Evolutionary conservation across 177 flowering plant genomes (phyloP).

Genomic region (Vitis hybrid): DNA sequence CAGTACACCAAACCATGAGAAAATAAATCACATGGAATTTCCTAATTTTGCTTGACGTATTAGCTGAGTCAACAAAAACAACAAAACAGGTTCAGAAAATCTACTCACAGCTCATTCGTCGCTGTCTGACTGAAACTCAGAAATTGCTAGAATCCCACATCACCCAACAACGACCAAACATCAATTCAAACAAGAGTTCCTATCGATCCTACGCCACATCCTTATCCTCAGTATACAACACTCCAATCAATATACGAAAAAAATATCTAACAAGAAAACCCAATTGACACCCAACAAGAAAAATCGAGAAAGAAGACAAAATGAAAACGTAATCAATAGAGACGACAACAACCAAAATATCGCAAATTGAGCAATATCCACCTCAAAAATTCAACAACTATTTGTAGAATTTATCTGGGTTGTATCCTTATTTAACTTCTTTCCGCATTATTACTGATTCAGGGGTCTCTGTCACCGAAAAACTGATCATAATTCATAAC

Average conservation of each 20-base stretch:
- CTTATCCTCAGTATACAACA: slow-evolving; percentile 20
- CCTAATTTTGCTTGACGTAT: neutral
- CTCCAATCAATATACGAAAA: slow-evolving; percentile 1
- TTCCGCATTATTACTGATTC: too few species aligned
- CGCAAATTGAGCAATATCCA: slow-evolving; percentile 20
- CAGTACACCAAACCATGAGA: neutral
- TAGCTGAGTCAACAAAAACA: neutral
- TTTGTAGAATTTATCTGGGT: neutral
- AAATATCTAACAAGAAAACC: slow-evolving; percentile 4
- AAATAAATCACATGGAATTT: neutral
- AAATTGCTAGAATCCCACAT: slow-evolving; percentile 19
- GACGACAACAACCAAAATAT: slow-evolving; percentile 10
- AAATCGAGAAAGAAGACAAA: neutral
- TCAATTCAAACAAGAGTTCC: slow-evolving; percentile 14
- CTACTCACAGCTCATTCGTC: slow-evolving; percentile 3
- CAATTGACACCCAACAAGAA: neutral
- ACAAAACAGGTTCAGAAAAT: neutral
- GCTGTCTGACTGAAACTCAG: slow-evolving; percentile 8
- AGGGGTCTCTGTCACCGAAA: too few species aligned
- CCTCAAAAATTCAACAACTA: slow-evolving; percentile 10
- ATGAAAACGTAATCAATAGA: neutral
- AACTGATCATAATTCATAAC: too few species aligned
- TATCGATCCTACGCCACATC: slow-evolving; percentile 31
- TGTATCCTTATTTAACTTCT: neutral
- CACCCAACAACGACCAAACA: slow-evolving; percentile 12